Evolutionary conservation across 2,329 filamentous ascomycete genomes (phyloP).

Genomic region (Atkinsonella texensis): DNA sequence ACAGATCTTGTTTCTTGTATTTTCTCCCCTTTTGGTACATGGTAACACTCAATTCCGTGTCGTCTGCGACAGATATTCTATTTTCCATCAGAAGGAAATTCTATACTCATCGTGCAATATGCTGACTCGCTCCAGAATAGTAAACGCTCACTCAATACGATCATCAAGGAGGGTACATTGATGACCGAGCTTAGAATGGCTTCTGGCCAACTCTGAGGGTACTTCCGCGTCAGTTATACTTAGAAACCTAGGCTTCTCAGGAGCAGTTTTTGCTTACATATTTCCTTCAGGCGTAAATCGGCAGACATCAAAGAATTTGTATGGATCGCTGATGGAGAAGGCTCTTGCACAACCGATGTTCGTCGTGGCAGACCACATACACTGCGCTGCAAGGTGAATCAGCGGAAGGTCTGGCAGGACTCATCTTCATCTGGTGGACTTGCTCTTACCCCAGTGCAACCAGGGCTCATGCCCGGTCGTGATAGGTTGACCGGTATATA

Average conservation of each 20-base stretch:
- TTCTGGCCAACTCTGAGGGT: slow-evolving; percentile 16
- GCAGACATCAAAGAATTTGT: slow-evolving; percentile 22
- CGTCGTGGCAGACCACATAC: slow-evolving; percentile 22
- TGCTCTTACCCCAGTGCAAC: slow-evolving; percentile 24
- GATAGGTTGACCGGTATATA: slow-evolving; percentile 20
- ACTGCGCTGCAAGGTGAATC: slow-evolving; percentile 17
- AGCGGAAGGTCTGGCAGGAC: background rate
- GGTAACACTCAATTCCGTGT: too few relatives aligned
- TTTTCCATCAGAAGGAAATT: background rate
- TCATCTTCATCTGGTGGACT: background rate
- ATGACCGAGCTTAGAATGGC: slow-evolving; percentile 10
- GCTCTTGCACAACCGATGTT: slow-evolving; percentile 22
- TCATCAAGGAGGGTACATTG: background rate
- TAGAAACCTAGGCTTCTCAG: background rate
- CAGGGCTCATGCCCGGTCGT: slow-evolving; percentile 21
- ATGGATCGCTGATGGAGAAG: slow-evolving; percentile 19
- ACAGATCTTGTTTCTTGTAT: too few relatives aligned
- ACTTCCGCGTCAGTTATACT: background rate
- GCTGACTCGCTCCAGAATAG: too few relatives aligned
- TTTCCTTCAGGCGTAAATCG: slow-evolving; percentile 24
- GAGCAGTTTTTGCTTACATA: slow-evolving; percentile 16
- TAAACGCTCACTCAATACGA: background rate
- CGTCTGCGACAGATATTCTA: too few relatives aligned
- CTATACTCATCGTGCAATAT: too few relatives aligned
- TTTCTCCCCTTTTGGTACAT: too few relatives aligned